Evolutionary conservation across 1,284 basidiomycete species (phyloP), one percentile per base, ranked within the genome.

Genomic region (Ceratobasidium sp.): DNA sequence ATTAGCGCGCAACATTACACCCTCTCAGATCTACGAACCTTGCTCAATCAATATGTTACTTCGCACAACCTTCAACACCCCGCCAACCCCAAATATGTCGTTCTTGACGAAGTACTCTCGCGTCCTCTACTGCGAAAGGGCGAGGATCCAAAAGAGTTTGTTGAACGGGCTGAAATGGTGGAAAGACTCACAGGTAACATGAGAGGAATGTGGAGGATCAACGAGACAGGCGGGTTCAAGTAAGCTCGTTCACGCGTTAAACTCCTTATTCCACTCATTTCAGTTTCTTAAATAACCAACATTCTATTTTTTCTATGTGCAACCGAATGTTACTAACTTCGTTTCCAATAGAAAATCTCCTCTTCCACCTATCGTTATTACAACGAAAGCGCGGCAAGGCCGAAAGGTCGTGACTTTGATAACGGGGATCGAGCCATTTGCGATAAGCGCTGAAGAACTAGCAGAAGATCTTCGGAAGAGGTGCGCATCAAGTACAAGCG

Each of bases 401-500:
- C 85, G 90, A 54, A 92, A 93, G 81, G 87, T 89, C 26, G 88
- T 87, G 61, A 97, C 95, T 2, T 82, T 92, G 58, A 84, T 95
- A 52, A 88, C 89, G 0, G 90, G 91, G 0, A 91, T 93, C 75
- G 95, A 97, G 79, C 84, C 88, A 0, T 96, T 91, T 80, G 84
- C 86, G 3, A 81, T 94, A 26, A 83, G 87, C 44, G 4, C 88
- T 0, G 90, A 93, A 16, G 86, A 88, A 21, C 87, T 96, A 80
- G 90, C 91, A 1, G 93, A 95, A 54, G 92, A 94, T 73, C 82
- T 96, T 64, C 86, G 89, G 74, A 90, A 87, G 78, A 77, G 85
- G 0, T 96, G 94, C 77, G 94, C 94, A 1, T 88, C 90, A 52
- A 86, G 91, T 1, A 93, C 94, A 0, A 89, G 90, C 46, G 87